Conservation (phyloP, 148 eudicot species). For the Silene conica region DNA sequence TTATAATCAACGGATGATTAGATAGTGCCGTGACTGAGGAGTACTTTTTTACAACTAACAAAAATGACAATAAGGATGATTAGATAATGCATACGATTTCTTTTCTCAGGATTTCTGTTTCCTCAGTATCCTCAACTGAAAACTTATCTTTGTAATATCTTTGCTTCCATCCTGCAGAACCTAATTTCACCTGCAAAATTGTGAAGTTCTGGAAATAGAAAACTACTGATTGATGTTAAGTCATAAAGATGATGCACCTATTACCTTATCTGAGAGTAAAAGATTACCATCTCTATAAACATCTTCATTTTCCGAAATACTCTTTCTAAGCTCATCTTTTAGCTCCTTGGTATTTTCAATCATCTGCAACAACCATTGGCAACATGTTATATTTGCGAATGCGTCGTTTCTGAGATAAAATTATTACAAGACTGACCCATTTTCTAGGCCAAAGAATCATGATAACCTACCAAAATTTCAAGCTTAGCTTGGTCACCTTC, state of each 20-base stretch:
- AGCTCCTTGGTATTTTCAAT: conserved; percentile 63
- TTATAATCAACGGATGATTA: no score
- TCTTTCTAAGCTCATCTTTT: conserved; percentile 51
- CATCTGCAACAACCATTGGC: conserved; percentile 21
- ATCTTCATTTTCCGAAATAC: conserved; percentile 63
- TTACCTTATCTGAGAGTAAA: conserved; percentile 71
- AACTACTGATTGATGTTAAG: neutral
- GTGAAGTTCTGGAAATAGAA: neutral
- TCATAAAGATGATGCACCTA: neutral
- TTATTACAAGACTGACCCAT: no score
- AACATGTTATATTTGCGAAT: neutral
- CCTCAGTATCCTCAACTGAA: conserved; percentile 50
- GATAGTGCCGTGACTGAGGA: no score
- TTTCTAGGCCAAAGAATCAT: neutral
- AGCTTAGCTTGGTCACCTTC: conserved; percentile 86
- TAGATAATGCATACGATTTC: conserved; percentile 56
- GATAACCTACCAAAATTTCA: conserved; percentile 66
- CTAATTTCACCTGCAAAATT: conserved; percentile 56
- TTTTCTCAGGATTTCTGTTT: conserved; percentile 46
- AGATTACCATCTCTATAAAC: conserved; percentile 46
- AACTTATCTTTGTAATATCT: conserved; percentile 87
- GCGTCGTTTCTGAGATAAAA: no score
- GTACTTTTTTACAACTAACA: no score
- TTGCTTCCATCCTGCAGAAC: conserved; percentile 74
- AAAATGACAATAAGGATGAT: neutral